Conservation (phyloP, 208 protist genomes). For the Porcisia hertigi region DNA sequence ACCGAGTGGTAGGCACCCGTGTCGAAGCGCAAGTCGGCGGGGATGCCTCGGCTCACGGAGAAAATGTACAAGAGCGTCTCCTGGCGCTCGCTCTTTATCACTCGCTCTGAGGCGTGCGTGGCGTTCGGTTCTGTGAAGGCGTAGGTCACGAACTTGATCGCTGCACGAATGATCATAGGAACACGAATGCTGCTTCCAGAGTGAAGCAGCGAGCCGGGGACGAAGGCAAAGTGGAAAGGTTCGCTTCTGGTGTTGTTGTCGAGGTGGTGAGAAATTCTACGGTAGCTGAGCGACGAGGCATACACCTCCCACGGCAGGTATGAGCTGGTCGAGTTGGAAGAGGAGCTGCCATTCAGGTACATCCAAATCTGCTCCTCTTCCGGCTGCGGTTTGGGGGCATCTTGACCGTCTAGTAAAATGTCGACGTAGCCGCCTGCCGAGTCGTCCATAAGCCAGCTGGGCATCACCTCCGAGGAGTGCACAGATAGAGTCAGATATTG, state of each 20-base stretch:
- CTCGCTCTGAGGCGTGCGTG: conserved; percentile 26
- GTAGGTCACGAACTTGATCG: conserved; percentile 69
- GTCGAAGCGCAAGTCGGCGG: conserved; percentile 63
- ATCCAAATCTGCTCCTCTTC: conserved; percentile 61
- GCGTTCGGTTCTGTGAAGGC: conserved; percentile 17
- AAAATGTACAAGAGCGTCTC: conserved; percentile 68
- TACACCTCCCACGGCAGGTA: conserved; percentile 68
- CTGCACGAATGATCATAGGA: conserved; percentile 48
- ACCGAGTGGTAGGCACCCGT: conserved; percentile 51
- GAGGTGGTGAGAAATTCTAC: conserved; percentile 38
- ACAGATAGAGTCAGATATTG: conserved; percentile 78
- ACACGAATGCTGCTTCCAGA: conserved; percentile 61
- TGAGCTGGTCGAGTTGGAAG: neutral
- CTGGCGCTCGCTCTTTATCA: conserved; percentile 42
- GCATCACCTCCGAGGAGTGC: conserved; percentile 40
- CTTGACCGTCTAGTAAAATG: conserved; percentile 68
- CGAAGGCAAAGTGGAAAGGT: conserved; percentile 82
- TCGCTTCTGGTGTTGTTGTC: conserved; percentile 20
- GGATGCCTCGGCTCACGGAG: conserved; percentile 62
- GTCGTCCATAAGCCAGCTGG: conserved; percentile 4
- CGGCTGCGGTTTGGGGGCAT: conserved; percentile 22
- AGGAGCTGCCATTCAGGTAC: conserved; percentile 16
- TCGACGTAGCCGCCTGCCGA: conserved; percentile 27
- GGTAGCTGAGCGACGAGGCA: conserved; percentile 78
- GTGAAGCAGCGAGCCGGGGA: conserved; percentile 79